phyloP scores from a whole-genome alignment of 305 asterid species.

The Solanum hybrid region DNA sequence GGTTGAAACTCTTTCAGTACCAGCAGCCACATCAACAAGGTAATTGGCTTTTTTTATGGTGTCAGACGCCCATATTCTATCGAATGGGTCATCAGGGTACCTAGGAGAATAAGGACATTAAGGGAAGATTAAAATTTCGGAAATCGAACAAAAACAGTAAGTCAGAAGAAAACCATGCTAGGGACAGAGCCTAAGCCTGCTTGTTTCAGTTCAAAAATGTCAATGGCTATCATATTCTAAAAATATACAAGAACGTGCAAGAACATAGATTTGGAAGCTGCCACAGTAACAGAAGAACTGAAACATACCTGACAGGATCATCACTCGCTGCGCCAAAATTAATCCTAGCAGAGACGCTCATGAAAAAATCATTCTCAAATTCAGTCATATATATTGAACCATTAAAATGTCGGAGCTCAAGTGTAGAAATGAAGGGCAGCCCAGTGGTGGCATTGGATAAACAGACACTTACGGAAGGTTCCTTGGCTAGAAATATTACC shows the following conservation, averaged over 20 bases:
- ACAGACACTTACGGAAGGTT: slow-evolving; percentile 65
- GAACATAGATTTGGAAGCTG: not conserved
- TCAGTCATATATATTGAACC: slow-evolving; percentile 61
- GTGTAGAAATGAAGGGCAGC: slow-evolving; percentile 86
- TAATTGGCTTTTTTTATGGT: slow-evolving; percentile 73
- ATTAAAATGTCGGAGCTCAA: slow-evolving; percentile 89
- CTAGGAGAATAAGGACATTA: slow-evolving; percentile 25
- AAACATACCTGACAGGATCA: slow-evolving; percentile 61
- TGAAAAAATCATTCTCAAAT: slow-evolving; percentile 63
- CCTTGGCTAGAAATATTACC: slow-evolving; percentile 80
- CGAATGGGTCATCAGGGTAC: slow-evolving; percentile 94
- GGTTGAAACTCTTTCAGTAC: slow-evolving; percentile 78
- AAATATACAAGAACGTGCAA: not conserved
- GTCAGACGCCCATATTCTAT: slow-evolving; percentile 89
- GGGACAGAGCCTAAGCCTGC: not conserved
- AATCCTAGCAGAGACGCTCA: slow-evolving; percentile 84
- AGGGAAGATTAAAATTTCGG: not conserved
- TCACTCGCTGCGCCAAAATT: slow-evolving; percentile 86
- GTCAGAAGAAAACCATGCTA: not conserved
- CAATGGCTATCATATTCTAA: not conserved
- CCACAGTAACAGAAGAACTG: not conserved
- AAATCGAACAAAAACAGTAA: not conserved
- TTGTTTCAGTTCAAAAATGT: not conserved
- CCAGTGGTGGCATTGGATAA: slow-evolving; percentile 98
- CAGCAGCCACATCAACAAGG: slow-evolving; percentile 92